Base-by-base conservation (phyloP, 192 early-diverging fungal genomes). In the Coemansia sp. region DNA sequence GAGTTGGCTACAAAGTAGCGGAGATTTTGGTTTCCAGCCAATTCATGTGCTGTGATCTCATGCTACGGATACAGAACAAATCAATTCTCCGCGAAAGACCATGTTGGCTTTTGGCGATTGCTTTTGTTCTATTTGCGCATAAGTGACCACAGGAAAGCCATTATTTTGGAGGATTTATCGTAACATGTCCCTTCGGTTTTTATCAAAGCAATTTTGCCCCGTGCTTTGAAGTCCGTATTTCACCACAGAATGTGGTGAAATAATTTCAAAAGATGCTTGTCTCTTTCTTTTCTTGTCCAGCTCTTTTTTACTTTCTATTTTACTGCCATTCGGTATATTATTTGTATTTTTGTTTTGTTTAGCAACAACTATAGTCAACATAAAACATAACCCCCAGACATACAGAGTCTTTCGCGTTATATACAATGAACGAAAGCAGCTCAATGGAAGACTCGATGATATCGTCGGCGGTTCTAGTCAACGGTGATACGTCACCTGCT, bases 381-480 rank as follows among this genome's bases (percentile, higher is more conserved):
- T 32, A 32, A 18, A 49, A 7, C n/a, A 5, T 15, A 18, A 8
- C 16, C 4, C n/a, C 8, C 19, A 18, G 47, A 49, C 19, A 49
- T 8, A 49, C 47, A 8, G 47, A 5, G 32, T 0, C 11, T 18
- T 16, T 18, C 7, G 47, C 26, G 26, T 54, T 54, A 54, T 26
- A 26, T 37, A 59, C 39, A 11, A 67, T 67, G 66, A n/a, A 45
- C 36, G 66, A 61, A 37, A 52, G 5, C 15, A 43, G 18, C 45
- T 47, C 56, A 11, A 62, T 59, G n/a, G 71, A 73, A 64, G 70
- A 73, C 65, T 63, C 74, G 41, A 52, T 82, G 37, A 74, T 73
- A 8, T 68, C 74, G 32, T 76, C 79, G 26, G 74, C 46, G 19
- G 71, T 77, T 39, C 46, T 82, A 16, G 71, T 82, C 16, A 52